phyloP scores from a whole-genome alignment of 202 grass and related monocot species.

The Bolboschoenoplectus hybrid region DNA sequence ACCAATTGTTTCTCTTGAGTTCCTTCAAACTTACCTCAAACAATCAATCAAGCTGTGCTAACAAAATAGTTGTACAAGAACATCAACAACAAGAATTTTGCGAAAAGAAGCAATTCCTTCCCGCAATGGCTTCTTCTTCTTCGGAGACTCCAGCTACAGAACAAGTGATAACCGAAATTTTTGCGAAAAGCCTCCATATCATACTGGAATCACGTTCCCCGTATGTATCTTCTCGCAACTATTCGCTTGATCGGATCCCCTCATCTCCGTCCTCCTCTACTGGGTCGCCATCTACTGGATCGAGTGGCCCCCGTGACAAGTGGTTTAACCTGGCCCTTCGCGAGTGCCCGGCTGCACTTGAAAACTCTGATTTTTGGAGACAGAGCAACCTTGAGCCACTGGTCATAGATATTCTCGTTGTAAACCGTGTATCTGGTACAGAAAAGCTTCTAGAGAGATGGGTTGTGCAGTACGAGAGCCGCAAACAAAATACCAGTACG shows the following conservation, averaged over 20 bases:
- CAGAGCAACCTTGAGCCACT: conserved; percentile 90
- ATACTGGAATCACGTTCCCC: conserved; percentile 92
- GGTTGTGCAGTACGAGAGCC: conserved; percentile 76
- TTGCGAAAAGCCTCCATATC: conserved; percentile 93
- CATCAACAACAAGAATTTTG: neutral
- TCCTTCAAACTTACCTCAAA: neutral
- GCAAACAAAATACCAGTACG: conserved; percentile 16
- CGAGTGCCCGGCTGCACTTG: conserved; percentile 79
- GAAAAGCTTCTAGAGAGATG: conserved; percentile 84
- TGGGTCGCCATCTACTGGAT: conserved; percentile 51
- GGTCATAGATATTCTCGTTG: conserved; percentile 79
- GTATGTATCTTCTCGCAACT: conserved; percentile 78
- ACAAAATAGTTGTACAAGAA: neutral
- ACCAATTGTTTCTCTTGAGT: neutral
- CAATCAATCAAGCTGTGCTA: neutral
- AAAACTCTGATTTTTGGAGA: conserved; percentile 91
- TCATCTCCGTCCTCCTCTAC: conserved; percentile 54
- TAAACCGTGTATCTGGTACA: conserved; percentile 28
- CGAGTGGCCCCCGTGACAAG: conserved; percentile 58
- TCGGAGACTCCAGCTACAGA: conserved; percentile 74
- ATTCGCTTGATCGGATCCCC: conserved; percentile 40
- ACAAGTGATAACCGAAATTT: conserved; percentile 94
- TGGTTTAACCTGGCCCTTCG: conserved; percentile 89
- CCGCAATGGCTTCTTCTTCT: conserved; percentile 32
- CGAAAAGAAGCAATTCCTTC: neutral